These are phyloP conservation scores for Hirsutella thompsonii DNA, from an alignment of 2,329 filamentous ascomycete species.

Conservation along the genomic window DNA sequence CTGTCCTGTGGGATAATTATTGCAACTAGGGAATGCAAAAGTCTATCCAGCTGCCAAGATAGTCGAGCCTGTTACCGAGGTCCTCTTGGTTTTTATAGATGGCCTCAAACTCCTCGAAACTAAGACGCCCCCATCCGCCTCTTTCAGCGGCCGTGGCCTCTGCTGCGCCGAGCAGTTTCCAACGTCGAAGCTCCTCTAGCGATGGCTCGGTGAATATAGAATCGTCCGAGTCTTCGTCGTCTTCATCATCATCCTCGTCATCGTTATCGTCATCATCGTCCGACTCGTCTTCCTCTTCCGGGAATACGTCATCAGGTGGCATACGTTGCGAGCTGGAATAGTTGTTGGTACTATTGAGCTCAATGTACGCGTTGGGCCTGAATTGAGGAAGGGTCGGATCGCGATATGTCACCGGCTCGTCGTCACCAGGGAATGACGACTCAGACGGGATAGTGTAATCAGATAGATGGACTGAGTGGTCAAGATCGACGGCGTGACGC, in stretches of 20 bases:
- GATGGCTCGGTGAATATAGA: constrained; percentile 10
- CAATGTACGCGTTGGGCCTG: constrained; percentile 37
- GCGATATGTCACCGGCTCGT: constrained; percentile 15
- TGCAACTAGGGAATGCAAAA: constrained; percentile 48
- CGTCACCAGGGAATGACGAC: constrained; percentile 6
- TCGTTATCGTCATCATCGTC: background rate
- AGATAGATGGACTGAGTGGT: constrained; percentile 11
- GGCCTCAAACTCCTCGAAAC: constrained; percentile 65
- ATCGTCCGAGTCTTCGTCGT: background rate
- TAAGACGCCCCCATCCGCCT: constrained; percentile 71
- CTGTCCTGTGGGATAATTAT: background rate
- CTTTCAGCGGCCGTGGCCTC: constrained; percentile 57
- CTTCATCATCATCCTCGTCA: background rate
- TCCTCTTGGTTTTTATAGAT: constrained; percentile 59
- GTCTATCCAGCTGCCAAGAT: constrained; percentile 86
- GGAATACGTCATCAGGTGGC: background rate
- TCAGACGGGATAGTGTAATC: constrained; percentile 1
- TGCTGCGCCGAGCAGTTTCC: constrained; percentile 46
- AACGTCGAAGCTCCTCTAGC: constrained; percentile 25
- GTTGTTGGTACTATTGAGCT: constrained; percentile 10
- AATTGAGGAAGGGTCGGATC: constrained; percentile 61
- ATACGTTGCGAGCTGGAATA: background rate
- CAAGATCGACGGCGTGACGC: constrained; percentile 20
- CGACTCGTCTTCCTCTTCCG: background rate
- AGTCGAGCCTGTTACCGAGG: constrained; percentile 53